Evolutionary conservation across 2,329 filamentous ascomycete species (phyloP), one percentile per base, ranked within the genome.

Genomic region (Remersonia thermophila): DNA sequence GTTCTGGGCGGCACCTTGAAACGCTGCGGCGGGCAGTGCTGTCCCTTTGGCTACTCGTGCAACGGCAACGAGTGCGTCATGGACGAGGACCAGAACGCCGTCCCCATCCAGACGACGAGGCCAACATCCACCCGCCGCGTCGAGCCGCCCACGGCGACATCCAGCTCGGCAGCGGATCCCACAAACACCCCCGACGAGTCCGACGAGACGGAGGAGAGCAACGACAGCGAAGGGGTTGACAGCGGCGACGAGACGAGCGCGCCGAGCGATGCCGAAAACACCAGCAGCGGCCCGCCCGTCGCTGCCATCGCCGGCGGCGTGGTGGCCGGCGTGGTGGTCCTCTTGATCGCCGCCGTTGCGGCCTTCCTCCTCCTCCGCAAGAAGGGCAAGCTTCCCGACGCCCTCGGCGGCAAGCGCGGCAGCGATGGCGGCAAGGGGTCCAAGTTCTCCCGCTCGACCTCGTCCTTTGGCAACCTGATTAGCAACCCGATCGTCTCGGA

Each of bases 11-110:
- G 68, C 8, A 58, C 62, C 9, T 61, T 86, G 11, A 56, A 60
- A 2, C 64, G 57, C 14, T 86, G 82, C 47, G 77, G 69, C 11
- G 53, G 48, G 13, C 36, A 47, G n/a, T 87, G 81, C 57, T 87
- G 82, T 52, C 81, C 82, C 0, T 77, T 78, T 55, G 82, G 82
- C 3, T 86, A 79, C 57, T 59, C 62, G 2, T 87, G 82, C 58
- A 56, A 52, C 35, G 59, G 59, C 29, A 54, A 56, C 33, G 39
- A 60, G 42, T 85, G 80, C 48, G 52, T 62, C 9, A 62, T 59
- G 47, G 55, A 75, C 42, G 43, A 58, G 12, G 66, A 79, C 48
- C 70, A 79, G 49, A 59, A 55, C 36, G 52, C 45, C 15, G 44
- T 51, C 18, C 49, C 51, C 46, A 7, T 42, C 42, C 23, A 39